Evolutionary conservation across 352 stramenopile species (phyloP), one percentile per base, ranked within the genome.

Genomic region (Bremia lactucae): DNA sequence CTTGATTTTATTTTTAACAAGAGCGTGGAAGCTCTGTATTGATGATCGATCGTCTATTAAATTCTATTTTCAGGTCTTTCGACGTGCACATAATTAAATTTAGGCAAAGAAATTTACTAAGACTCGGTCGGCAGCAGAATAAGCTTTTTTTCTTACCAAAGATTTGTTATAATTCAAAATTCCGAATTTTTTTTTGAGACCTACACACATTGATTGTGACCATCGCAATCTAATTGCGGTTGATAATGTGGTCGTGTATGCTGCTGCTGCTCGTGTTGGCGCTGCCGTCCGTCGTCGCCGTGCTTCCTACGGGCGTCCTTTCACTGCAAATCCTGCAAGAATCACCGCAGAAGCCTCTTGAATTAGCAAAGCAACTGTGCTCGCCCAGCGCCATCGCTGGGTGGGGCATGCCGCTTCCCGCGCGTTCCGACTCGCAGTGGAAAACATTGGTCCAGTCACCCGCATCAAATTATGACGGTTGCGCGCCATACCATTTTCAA

Each of bases 341-440:
- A 42, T 45, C 49, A 0, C 19, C 34, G 0, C 31, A 45, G 14
- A 36, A 49, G 28, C 44, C 68, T 26, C 55, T 56, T 29, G 28
- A 31, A 36, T 75, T 83, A 29, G 52, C 49, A 0, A 49, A 70
- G n/a, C 62, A 83, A 28, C 53, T 84, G 11, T 78, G 72, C 13
- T 48, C 70, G 37, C 72, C 75, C 21, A 85, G 72, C 36, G 36
- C 42, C 37, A 42, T 51, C 25, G 61, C 72, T 2, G 75, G 70
- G 10, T 87, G 75, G 75, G 75, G 75, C 28, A 59, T 76, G 1
- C 16, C 55, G 10, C 55, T 87, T 2, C 68, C 68, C 0, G 42
- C 70, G 11, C 52, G 62, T 29, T 55, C 65, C 36, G 71, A 77
- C 34, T 72, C 65, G 13, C 69, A 59, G 11, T 79, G 69, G 62